Evolutionary conservation across 305 asterid genomes (phyloP), one percentile per base, ranked within the genome.

Genomic region (Coffea humblotiana): DNA sequence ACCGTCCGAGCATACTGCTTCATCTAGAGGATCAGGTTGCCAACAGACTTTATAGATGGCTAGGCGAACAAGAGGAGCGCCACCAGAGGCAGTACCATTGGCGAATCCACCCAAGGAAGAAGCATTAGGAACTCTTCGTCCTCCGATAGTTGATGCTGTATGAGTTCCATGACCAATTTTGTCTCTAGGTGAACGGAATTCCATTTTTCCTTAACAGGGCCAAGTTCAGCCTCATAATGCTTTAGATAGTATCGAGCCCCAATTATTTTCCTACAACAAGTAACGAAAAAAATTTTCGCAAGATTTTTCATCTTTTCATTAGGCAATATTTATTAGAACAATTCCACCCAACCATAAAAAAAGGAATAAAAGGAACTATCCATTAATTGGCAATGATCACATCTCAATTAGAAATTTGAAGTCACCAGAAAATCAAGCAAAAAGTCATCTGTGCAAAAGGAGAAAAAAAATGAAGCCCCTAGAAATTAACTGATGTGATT

Each of bases 41-140:
- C 93, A 89, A 52, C 93, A 90, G 35, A 75, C 90, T 67, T 88
- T 90, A 78, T 90, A 88, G 45, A 84, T 81, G 66, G 91, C 90
- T 0, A 88, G 71, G 1, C 89, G 90, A 51, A 78, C 88, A 0
- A 81, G 82, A 0, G 89, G 91, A 0, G 90, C 93, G 8, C 91
- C 93, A 1, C 93, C 90, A 1, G 80, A 40, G 14, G 85, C 88
- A 0, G 82, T 86, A 52, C 93, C 90, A 6, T 1, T 8, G 61
- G 85, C 89, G 16, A 85, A 77, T 32, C 90, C 89, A 0, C 89
- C 90, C 12, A 87, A 5, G 16, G 84, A 79, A 35, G 89, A 56
- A 8, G 90, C 88, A 18, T 84, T 74, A 9, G 64, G 60, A 1
- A 89, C 89, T 66, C 82, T 82, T 48, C 86, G 75, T 45, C 92